Evolutionary conservation across 2,329 filamentous ascomycete genomes (phyloP), one percentile per base, ranked within the genome.

Genomic region (Colletotrichum gloeosporioides): DNA sequence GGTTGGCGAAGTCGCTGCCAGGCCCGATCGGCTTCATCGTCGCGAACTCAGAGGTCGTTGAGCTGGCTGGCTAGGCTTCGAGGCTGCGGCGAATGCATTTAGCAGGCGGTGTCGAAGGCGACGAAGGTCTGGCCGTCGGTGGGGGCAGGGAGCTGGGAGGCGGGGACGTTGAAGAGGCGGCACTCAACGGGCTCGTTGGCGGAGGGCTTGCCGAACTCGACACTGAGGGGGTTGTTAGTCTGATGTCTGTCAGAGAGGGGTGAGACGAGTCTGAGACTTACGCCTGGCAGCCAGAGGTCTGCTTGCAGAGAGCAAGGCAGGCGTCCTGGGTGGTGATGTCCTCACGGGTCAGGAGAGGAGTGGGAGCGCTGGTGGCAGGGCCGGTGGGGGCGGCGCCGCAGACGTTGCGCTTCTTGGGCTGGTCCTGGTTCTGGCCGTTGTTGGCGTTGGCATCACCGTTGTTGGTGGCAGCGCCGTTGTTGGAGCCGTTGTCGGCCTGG

Each of bases 131-230:
- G 71, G 36, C 66, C 71, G 16, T 74, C 36, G 49, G 65, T 59
- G 18, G 71, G 75, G n/a, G 67, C 39, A 31, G 75, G 75, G n/a
- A 77, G 75, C 49, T 65, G 36, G 22, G 75, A 64, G 9, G 72
- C 71, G 12, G 66, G 62, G 27, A 72, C 63, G 64, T 63, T 64
- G 64, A 70, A 77, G 36, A 77, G 73, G 53, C 64, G 25, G 73
- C 76, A 77, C 69, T 76, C 39, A 31, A 44, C 55, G 16, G 73
- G 63, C 55, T 62, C 61, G 55, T 67, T 63, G 59, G 39, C 27
- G 32, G 34, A 63, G 16, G 29, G 53, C 80, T 76, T 70, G 81
- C 81, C 80, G 74, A 82, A 82, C 61, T 82, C 81, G 27, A 81
- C 75, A 13, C 55, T 59, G 55, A 0, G 13, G 31, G 0, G 22